These are phyloP conservation scores for Helianthus annuus DNA, from an alignment of 129 eudicot genomes.

Conservation along the genomic window DNA sequence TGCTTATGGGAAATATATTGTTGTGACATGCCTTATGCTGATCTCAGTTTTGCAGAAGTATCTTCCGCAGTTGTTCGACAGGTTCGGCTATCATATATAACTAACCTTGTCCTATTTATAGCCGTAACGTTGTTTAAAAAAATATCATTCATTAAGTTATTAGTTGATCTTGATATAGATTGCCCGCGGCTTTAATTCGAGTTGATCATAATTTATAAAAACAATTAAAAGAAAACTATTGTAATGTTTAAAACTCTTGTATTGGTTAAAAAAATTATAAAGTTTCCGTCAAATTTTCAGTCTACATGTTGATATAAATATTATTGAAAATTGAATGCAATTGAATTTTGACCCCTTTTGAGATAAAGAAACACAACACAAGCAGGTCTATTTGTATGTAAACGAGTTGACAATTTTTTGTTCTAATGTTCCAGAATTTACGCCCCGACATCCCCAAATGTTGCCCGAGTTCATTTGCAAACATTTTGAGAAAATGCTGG, in stretches of 20 bases:
- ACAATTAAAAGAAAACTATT: no score
- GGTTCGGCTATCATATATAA: conserved; percentile 6
- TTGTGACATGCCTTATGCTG: conserved; percentile 70
- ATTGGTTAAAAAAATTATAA: no score
- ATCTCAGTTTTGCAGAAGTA: conserved; percentile 50
- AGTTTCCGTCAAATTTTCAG: no score
- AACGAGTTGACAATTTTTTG: not conserved
- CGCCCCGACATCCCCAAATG: conserved; percentile 67
- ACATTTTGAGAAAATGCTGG: conserved; percentile 23
- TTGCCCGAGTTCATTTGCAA: conserved; percentile 60
- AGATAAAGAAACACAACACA: not conserved
- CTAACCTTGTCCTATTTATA: not conserved
- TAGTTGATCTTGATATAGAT: not conserved
- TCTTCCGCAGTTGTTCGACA: conserved; percentile 15
- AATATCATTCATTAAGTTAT: not conserved
- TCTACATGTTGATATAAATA: no score
- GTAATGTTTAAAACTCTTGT: no score
- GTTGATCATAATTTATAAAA: no score
- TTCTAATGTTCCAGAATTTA: conserved; percentile 38
- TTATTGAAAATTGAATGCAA: no score
- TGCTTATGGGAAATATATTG: conserved; percentile 83
- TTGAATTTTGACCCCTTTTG: no score
- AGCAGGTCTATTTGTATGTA: no score
- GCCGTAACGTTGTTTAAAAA: not conserved
- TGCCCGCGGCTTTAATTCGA: no score